phyloP scores from a whole-genome alignment of 148 eudicot species.

The Vaccinium myrtillus region DNA sequence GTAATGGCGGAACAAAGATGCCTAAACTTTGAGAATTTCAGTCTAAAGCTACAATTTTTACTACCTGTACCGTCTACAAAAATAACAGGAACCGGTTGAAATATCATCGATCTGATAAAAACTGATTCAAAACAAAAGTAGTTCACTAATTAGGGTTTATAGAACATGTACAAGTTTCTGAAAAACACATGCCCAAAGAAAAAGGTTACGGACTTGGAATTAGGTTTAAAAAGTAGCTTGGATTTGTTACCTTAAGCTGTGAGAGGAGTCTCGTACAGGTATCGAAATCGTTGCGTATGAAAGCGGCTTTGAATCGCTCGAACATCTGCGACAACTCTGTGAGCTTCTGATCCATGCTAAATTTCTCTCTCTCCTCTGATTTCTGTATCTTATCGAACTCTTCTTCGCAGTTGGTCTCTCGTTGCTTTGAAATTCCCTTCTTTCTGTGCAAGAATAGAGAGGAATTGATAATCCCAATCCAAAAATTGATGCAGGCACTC shows the following conservation, averaged over 20 bases:
- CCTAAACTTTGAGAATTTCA: background rate
- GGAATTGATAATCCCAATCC: too few species aligned
- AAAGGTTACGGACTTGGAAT: background rate
- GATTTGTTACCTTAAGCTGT: constrained; percentile 34
- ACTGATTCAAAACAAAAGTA: background rate
- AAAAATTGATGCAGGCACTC: too few species aligned
- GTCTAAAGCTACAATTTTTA: too few species aligned
- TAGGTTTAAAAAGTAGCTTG: background rate
- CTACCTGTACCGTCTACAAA: too few species aligned
- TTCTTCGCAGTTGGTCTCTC: background rate
- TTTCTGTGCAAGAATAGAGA: too few species aligned
- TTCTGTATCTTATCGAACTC: background rate
- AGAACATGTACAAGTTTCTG: background rate
- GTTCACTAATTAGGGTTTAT: background rate
- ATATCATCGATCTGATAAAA: background rate
- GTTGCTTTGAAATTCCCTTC: constrained; percentile 2
- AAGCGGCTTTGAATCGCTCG: constrained; percentile 82
- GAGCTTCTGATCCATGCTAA: constrained; percentile 61
- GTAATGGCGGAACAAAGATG: background rate
- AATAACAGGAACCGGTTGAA: background rate
- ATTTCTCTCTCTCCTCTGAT: constrained; percentile 13
- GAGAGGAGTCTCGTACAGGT: constrained; percentile 51
- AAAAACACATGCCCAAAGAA: background rate
- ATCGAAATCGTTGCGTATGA: constrained; percentile 65
- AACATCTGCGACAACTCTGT: constrained; percentile 63